Conservation (phyloP, 139 green algal species). For the Micromonas pusilla region DNA sequence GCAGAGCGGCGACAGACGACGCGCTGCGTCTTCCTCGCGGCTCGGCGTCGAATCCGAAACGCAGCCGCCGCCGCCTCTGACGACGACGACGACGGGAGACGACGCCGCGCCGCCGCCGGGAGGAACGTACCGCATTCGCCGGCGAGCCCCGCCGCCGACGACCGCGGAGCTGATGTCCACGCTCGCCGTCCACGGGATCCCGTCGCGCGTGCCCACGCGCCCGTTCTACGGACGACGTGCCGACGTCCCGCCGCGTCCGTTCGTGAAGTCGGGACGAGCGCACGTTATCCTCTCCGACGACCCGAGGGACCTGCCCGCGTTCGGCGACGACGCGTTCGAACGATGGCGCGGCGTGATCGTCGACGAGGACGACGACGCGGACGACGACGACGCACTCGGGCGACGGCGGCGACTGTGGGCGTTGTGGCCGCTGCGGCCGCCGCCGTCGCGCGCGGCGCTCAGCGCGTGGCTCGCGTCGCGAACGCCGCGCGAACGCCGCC, state of each 20-base stretch:
- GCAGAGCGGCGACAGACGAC: no score
- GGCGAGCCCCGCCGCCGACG: neutral
- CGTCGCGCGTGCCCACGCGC: neutral
- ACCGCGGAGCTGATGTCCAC: neutral
- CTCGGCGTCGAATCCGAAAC: no score
- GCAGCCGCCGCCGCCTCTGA: no score
- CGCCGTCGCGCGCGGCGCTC: conserved; percentile 66
- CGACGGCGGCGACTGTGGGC: neutral
- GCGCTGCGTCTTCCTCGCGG: no score
- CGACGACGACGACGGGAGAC: no score
- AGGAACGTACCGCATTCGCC: neutral
- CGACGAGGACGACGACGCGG: neutral
- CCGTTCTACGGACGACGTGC: neutral
- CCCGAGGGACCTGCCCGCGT: neutral
- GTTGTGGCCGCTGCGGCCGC: conserved; percentile 47
- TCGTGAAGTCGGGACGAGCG: neutral
- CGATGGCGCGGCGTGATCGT: no score
- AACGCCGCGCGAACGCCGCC: neutral
- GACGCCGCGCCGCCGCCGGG: neutral
- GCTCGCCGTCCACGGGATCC: conserved; percentile 11
- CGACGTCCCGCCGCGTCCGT: conserved; percentile 4
- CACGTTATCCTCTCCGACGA: neutral
- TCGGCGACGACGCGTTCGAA: neutral
- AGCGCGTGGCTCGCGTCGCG: conserved; percentile 23
- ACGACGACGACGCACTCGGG: neutral